Evolutionary conservation across 140 eudicot species (phyloP).

Genomic region (Stevia rebaudiana): DNA sequence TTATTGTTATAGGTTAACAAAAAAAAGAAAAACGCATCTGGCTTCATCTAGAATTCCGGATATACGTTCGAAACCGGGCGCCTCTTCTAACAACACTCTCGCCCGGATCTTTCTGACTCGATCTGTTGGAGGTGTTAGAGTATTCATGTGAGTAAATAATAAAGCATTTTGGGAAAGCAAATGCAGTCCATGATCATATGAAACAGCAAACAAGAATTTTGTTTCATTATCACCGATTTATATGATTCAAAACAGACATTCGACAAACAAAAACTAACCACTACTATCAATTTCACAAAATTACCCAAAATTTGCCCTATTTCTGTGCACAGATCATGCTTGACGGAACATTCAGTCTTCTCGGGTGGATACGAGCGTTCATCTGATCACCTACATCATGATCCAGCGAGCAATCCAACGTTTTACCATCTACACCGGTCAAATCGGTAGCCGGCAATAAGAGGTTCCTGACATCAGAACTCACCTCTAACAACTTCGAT

Average conservation of each 20-base stretch:
- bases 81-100: no score
- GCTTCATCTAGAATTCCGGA: no score
- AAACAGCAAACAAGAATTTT: neutral
- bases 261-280: neutral
- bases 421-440: conserved; percentile 9
- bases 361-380: neutral
- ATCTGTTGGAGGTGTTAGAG: no score
- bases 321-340: conserved; percentile 26
- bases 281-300: neutral
- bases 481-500: conserved; percentile 22
- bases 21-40: no score
- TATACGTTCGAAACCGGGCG: no score
- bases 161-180: neutral
- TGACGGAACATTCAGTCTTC: conserved; percentile 12
- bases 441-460: neutral
- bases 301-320: conserved; percentile 8
- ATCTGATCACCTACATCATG: conserved; percentile 12
- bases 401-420: conserved; percentile 21
- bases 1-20: no score
- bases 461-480: neutral
- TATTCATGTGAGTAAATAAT: no score
- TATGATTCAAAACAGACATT: neutral
- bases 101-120: no score
- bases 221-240: conserved; percentile 1
- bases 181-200: neutral